Evolutionary conservation across 2,329 filamentous ascomycete species (phyloP).

Genomic region (Zymoseptoria passerinii): DNA sequence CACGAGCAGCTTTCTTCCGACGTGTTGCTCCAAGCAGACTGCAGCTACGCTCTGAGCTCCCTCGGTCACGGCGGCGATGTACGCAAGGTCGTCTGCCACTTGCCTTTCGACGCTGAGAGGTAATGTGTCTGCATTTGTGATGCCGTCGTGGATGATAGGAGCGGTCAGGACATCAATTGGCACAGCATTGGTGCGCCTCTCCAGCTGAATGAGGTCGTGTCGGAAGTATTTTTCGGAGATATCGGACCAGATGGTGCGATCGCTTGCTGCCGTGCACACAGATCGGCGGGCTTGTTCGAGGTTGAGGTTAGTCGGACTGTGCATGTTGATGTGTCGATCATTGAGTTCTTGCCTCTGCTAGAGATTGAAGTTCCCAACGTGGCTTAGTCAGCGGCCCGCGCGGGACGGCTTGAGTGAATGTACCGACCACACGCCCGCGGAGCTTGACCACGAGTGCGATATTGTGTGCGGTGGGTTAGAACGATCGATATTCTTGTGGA

Average conservation of each 20-base stretch:
- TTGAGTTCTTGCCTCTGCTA: neutral
- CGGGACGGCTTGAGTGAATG: neutral
- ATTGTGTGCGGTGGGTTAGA: neutral
- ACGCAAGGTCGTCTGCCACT: conserved; percentile 9
- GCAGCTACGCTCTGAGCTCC: conserved; percentile 11
- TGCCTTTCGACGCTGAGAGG: conserved; percentile 7
- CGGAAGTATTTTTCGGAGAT: conserved; percentile 6
- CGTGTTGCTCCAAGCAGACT: conserved; percentile 9
- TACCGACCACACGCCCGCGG: neutral
- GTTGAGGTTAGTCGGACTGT: neutral
- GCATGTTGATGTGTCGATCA: neutral
- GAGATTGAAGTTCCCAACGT: neutral
- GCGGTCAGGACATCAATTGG: conserved; percentile 7
- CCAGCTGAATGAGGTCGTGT: conserved; percentile 6
- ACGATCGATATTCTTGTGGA: neutral
- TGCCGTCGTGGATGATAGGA: neutral
- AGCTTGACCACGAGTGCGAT: neutral
- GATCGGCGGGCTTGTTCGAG: neutral
- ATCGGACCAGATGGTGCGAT: conserved; percentile 7
- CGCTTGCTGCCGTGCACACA: conserved; percentile 2
- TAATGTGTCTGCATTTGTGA: neutral
- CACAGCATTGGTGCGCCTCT: conserved; percentile 11
- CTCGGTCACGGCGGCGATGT: conserved; percentile 9
- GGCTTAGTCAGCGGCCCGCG: neutral
- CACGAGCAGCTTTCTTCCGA: neutral